Evolutionary conservation across 768 basidiomycete species (phyloP).

Genomic region (Boletus bicolor): DNA sequence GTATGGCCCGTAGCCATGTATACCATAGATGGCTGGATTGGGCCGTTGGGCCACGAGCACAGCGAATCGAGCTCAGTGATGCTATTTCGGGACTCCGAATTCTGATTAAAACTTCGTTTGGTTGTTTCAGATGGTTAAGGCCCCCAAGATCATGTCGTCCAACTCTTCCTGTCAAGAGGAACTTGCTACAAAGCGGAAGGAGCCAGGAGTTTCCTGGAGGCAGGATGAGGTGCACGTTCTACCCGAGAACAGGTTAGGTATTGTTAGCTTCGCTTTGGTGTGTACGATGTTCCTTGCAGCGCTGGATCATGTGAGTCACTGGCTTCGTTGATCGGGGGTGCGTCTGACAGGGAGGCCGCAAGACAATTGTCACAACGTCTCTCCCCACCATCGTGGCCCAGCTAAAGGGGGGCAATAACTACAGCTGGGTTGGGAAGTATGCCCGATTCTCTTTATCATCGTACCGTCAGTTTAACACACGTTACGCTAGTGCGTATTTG

Average conservation of each 20-base stretch:
- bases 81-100: background rate
- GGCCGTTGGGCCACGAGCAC: too few relatives aligned
- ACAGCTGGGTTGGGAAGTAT: constrained; percentile 72
- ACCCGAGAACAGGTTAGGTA: constrained; percentile 30
- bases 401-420: constrained; percentile 58
- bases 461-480: background rate
- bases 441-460: constrained; percentile 9
- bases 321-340: background rate
- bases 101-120: background rate
- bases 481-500: constrained; percentile 58
- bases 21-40: background rate
- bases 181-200: background rate
- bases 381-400: constrained; percentile 65
- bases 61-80: background rate
- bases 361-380: constrained; percentile 68
- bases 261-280: constrained; percentile 25
- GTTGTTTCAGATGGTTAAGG: background rate
- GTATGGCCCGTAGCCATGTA: too few relatives aligned
- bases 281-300: constrained; percentile 38
- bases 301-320: constrained; percentile 49
- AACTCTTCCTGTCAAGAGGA: background rate
- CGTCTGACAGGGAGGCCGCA: background rate
- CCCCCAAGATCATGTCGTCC: background rate
- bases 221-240: constrained; percentile 49
- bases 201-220: constrained; percentile 50